Evolutionary conservation across 1,284 basidiomycete species (phyloP).

Genomic region (Gymnopus androsaceus): DNA sequence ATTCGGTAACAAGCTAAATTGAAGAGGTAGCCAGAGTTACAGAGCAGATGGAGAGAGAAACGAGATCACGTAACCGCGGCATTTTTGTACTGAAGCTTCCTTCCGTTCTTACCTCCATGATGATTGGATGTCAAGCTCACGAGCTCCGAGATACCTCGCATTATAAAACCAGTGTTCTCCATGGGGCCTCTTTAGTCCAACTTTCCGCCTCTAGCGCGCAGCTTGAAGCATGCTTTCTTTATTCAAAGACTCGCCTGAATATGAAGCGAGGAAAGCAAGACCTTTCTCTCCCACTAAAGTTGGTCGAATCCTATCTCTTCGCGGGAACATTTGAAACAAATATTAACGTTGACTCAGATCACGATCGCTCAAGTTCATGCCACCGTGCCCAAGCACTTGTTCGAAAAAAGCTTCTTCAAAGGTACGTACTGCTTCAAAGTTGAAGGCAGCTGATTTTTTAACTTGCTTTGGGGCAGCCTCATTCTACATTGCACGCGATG

Average conservation of each 20-base stretch:
- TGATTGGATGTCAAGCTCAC: conserved; percentile 3
- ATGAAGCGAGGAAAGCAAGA: conserved; percentile 40
- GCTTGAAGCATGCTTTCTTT: conserved; percentile 20
- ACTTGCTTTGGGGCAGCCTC: too few species aligned
- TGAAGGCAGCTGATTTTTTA: too few species aligned
- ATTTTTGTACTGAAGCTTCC: too few species aligned
- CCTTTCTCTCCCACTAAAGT: conserved; percentile 36
- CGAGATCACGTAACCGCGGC: too few species aligned
- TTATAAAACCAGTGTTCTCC: conserved; percentile 7
- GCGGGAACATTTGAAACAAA: too few species aligned
- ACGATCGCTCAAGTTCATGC: conserved; percentile 50
- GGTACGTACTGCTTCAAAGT: too few species aligned
- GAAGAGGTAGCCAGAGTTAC: too few species aligned
- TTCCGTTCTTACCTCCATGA: too few species aligned
- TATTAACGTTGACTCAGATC: conserved; percentile 32
- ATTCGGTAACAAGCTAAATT: neutral
- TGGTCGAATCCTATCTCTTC: neutral
- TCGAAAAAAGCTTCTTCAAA: conserved; percentile 66
- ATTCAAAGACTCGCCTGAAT: conserved; percentile 48
- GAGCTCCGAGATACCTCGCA: neutral
- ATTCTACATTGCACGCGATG: conserved; percentile 67
- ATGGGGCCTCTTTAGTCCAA: conserved; percentile 1
- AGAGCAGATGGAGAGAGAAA: too few species aligned
- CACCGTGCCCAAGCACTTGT: conserved; percentile 63
- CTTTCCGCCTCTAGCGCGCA: conserved; percentile 9